These are phyloP conservation scores for Metschnikowia lachancei DNA, from an alignment of 805 yeast genomes.

Conservation along the genomic window DNA sequence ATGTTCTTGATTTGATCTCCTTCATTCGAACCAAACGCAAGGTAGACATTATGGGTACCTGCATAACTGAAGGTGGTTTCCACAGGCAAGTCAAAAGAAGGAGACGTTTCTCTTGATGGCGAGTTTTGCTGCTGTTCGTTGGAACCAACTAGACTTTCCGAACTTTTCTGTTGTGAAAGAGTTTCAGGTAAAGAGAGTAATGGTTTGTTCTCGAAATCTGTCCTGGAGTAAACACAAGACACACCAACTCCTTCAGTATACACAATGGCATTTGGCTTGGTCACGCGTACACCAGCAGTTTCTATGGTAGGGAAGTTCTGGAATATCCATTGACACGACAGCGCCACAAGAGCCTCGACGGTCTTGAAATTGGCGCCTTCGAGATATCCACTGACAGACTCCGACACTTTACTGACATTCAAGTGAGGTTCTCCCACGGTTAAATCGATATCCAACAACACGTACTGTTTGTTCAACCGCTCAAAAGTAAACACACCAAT, in stretches of 20 bases:
- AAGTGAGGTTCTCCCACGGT: conserved; percentile 22
- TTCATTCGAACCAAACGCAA: conserved; percentile 88
- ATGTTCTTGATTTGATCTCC: conserved; percentile 73
- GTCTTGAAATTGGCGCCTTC: conserved; percentile 83
- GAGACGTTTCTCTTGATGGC: neutral
- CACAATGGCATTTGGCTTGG: conserved; percentile 86
- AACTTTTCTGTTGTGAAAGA: neutral
- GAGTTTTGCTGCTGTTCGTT: neutral
- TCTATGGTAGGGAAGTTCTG: conserved; percentile 33
- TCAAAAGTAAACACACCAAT: conserved; percentile 95
- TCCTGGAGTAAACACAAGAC: conserved; percentile 50
- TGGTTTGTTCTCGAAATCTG: conserved; percentile 31
- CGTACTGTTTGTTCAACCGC: conserved; percentile 74
- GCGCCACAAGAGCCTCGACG: conserved; percentile 84
- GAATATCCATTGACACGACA: conserved; percentile 59
- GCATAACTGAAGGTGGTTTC: conserved; percentile 9
- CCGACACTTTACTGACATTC: conserved; percentile 25
- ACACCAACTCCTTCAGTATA: conserved; percentile 91
- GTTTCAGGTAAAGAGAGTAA: conserved; percentile 14
- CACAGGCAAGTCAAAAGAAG: conserved; percentile 33
- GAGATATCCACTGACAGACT: conserved; percentile 52
- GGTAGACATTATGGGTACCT: conserved; percentile 51
- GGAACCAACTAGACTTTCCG: neutral
- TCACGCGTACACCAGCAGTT: conserved; percentile 56
- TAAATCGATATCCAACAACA: conserved; percentile 52